Evolutionary conservation across 306 rosid genomes (phyloP).

Genomic region (Comarum palustre): DNA sequence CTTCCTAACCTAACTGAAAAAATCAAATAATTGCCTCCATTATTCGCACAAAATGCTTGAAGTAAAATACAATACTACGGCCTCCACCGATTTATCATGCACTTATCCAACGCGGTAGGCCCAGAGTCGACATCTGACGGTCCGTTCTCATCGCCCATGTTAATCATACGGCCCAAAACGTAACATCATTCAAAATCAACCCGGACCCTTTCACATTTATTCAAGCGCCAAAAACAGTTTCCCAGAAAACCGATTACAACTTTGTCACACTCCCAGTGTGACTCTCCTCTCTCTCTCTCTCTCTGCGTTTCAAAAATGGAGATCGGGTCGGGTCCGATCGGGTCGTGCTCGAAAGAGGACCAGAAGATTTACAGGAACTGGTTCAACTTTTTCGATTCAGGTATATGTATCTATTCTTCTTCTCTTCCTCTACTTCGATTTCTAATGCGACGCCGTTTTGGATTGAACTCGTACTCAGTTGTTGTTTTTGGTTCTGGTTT

Average conservation of each 20-base stretch:
- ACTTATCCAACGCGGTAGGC: background rate
- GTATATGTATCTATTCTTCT: constrained; percentile 19
- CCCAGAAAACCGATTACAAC: background rate
- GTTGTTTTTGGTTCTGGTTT: background rate
- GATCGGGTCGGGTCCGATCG: constrained; percentile 36
- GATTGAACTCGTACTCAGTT: background rate
- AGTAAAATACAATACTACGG: background rate
- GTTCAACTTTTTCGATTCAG: constrained; percentile 84
- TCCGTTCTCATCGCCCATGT: background rate
- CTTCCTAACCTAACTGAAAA: background rate
- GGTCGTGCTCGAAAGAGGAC: constrained; percentile 52
- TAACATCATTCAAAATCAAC: background rate
- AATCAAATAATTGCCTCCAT: background rate
- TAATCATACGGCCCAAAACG: background rate
- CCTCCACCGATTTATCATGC: background rate
- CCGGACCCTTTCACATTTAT: background rate
- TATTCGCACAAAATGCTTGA: background rate
- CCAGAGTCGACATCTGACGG: background rate
- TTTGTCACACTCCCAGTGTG: background rate
- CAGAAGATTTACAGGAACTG: constrained; percentile 64
- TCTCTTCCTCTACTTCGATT: background rate
- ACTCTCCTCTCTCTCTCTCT: background rate
- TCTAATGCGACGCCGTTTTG: background rate
- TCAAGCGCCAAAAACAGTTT: constrained; percentile 36
- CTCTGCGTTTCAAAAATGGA: constrained; percentile 43